Evolutionary conservation across 305 asterid species (phyloP), one percentile per base, ranked within the genome.

Genomic region (Striga hermonthica): DNA sequence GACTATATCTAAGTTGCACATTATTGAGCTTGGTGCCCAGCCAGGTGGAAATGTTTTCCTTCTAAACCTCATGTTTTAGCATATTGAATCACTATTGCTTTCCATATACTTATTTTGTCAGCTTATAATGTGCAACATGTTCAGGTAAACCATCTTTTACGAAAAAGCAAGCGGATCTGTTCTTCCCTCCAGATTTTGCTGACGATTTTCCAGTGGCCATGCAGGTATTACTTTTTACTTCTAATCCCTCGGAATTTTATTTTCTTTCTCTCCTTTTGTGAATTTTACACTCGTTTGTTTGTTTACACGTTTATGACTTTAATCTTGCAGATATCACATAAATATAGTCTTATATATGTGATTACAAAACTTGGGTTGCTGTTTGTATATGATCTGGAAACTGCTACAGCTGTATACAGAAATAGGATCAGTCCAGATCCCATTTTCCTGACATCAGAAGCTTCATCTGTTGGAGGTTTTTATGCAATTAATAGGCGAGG

Each of bases 1-100:
- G 75, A 56, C 77, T 64, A 79, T 83, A 70, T 91, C 98, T 14
- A 91, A 88, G 81, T 80, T 91, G 88, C 99, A 94, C 75, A 81
- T 90, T 69, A 94, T 94, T 72, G 99, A 94, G 85, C 95, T 94
- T 65, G 99, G 99, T 70, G 99, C 99, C 58, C 96, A 86, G 79
- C 88, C 97, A 84, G 98, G 98, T 94, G 52, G 58, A 9, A 75
- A 67, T 71, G 6, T 68, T 12, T 50, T 68, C 69, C 37, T 31
- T 55, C 16, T 28, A 4, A 22, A 55, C 57, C 12, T 49, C 34
- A 13, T 38, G 58, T 6, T 61, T 22, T 40, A 41, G 55, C 60
- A 8, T 22, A 16, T 36, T 49, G 11, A 6, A 37, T 4, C 7
- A 36, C 50, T 60, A 22, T 45, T 43, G 58, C 64, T 43, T 60